phyloP scores from a whole-genome alignment of 805 yeast species.

The Hanseniaspora vineae region DNA sequence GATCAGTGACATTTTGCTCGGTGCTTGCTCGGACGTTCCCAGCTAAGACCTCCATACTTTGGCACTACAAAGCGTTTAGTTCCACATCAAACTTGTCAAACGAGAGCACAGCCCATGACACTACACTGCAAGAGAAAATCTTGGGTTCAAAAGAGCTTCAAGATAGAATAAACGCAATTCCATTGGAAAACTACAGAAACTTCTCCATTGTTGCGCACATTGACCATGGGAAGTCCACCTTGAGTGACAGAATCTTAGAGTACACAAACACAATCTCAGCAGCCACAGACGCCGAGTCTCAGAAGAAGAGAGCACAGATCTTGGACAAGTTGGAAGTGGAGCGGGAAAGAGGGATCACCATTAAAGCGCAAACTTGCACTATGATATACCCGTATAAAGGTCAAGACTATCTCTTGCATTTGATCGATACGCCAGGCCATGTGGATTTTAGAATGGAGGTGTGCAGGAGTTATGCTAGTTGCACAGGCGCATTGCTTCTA shows the following conservation, averaged over 20 bases:
- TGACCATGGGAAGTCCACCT: constrained; percentile 79
- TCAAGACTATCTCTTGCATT: constrained; percentile 69
- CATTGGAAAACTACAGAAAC: constrained; percentile 71
- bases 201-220: constrained; percentile 95
- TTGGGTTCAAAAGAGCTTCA: constrained; percentile 19
- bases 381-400: constrained; percentile 67
- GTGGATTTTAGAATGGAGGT: constrained; percentile 89
- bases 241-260: constrained; percentile 79
- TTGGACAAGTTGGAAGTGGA: constrained; percentile 89
- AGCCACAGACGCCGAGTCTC: not conserved
- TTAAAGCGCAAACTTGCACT: constrained; percentile 92
- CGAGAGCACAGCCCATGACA: not conserved
- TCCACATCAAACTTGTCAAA: no score
- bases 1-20: no score
- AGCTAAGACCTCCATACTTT: no score
- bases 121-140: not conserved
- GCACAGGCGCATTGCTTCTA: constrained; percentile 82
- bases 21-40: no score
- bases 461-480: constrained; percentile 85
- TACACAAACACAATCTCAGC: constrained; percentile 64
- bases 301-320: constrained; percentile 52
- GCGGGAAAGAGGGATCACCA: constrained; percentile 91
- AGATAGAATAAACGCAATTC: constrained; percentile 61
- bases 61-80: no score
- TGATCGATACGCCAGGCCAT: constrained; percentile 97